Base-by-base conservation (phyloP, 2,329 filamentous ascomycete genomes). In the Ustulina deusta region DNA sequence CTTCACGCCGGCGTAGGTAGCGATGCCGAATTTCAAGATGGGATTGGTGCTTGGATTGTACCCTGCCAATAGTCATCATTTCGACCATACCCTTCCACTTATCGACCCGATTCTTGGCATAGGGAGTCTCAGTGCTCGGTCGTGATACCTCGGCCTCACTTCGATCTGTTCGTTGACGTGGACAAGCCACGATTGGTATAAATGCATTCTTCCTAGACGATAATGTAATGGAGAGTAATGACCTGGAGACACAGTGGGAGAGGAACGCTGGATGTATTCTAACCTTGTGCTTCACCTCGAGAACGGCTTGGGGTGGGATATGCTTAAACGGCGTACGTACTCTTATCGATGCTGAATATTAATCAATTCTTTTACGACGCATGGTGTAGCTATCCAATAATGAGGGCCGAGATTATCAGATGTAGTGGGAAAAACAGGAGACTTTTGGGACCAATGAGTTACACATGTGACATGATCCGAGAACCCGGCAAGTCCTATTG, bases 1-100 rank as follows among this genome's bases (percentile, higher is more conserved):
- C 56, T 76, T 11, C 75, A 78, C 5, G 76, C 77, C 17, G 75
- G 74, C 15, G 70, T 78, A 5, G 75, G 75, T n/a, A 55, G 63
- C 15, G 61, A 63, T 38, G 51, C 76, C 1, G n/a, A 76, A 42
- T 78, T 75, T 60, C 65, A 69, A 38, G 72, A 77, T 48, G 76
- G 76, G 5, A 66, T 78, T 20, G 77, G 77, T 17, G 75, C 73
- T 44, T 78, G 75, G 75, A 74, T 78, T 44, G 71, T 75, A 3
- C 73, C 69, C 32, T 76, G 74, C 57, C 63, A 73, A 55, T 74
- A 68, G 63, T 40, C 25, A 13, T 22, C 17, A 36, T 62, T 42
- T 55, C 44, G 38, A 44, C 48, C 17, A 55, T 52, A 54, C 38
- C 49, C 22, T n/a, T 38, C 56, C 48, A 40, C 10, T 9, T 63